These are phyloP conservation scores for Zalaria obscura DNA, from an alignment of 2,329 filamentous ascomycete species.

Conservation along the genomic window DNA sequence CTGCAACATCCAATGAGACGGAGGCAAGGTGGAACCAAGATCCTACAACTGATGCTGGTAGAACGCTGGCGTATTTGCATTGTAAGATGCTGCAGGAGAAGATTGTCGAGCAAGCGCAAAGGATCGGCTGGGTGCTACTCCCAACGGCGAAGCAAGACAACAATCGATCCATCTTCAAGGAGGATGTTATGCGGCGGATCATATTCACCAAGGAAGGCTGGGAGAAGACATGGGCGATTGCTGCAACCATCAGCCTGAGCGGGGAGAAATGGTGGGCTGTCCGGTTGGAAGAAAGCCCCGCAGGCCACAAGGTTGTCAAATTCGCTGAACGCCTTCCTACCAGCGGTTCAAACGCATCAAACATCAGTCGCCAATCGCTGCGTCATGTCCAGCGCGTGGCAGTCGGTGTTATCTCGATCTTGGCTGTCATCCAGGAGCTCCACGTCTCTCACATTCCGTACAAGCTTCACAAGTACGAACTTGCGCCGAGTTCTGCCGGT, in stretches of 20 bases:
- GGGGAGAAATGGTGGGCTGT: conserved; percentile 73
- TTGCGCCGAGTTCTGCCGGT: conserved; percentile 6
- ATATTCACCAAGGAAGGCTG: conserved; percentile 64
- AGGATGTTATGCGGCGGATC: conserved; percentile 47
- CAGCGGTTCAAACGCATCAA: neutral
- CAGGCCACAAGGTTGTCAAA: conserved; percentile 8
- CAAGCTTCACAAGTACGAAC: conserved; percentile 2
- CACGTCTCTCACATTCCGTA: conserved; percentile 9
- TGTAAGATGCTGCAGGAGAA: conserved; percentile 48
- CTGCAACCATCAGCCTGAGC: conserved; percentile 53
- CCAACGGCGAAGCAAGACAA: conserved; percentile 34
- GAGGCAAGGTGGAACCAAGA: conserved; percentile 54
- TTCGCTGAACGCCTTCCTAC: conserved; percentile 7
- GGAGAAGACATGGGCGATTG: conserved; percentile 57
- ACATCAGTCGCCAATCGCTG: conserved; percentile 10
- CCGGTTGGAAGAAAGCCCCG: conserved; percentile 36
- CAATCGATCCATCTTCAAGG: conserved; percentile 46
- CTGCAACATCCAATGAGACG: conserved; percentile 25
- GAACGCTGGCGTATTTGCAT: conserved; percentile 46
- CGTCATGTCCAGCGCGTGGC: conserved; percentile 23
- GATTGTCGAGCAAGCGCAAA: conserved; percentile 44
- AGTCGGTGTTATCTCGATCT: conserved; percentile 18
- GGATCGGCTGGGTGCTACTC: conserved; percentile 48
- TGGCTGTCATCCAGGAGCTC: conserved; percentile 13
- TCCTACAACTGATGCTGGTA: conserved; percentile 42